Evolutionary conservation across 345 rosid species (phyloP), one percentile per base, ranked within the genome.

Genomic region (Zanthoxylum bungeanum): DNA sequence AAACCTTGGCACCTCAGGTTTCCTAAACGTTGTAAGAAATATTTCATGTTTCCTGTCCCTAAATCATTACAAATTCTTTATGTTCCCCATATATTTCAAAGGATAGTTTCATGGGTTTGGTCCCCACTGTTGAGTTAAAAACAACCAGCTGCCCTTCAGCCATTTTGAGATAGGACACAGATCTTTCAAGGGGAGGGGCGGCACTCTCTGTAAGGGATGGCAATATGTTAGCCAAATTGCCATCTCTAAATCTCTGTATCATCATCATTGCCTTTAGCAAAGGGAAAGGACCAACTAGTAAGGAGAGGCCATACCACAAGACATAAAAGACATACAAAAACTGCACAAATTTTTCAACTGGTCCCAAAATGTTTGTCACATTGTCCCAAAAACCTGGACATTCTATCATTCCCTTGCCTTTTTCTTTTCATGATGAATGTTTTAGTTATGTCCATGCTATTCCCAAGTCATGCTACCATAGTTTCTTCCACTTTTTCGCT

Each of bases 351-450:
- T 30, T 33, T 19, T 7, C 4, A 67, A 24, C 65, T 31, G 68
- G 73, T 68, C 76, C 73, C 75, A 70, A 9, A 19, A 39, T 57
- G 37, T 27, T 25, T 10, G 46, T 51, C 76, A 37, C 73, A 24
- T 57, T 76, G 58, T 67, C 82, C 76, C 61, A 75, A 66, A n/a
- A 72, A 63, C 66, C 55, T 65, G 77, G 47, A 65, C 67, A 71
- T 40, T 60, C 17, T 53, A 25, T 42, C 10, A 44, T 44, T 19
- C 24, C 37, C 47, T 2, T 44, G 49, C 40, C 7, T 31, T 64
- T 30, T 39, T 3, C 49, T 63, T 40, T 62, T 57, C 67, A 16
- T 39, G 64, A 31, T 34, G 63, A n/a, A 19, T 30, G 34, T 17
- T 36, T 19, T 31, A 52, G n/a, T n/a, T n/a, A n/a, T n/a, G n/a